Base-by-base conservation (phyloP, 805 yeast species). In the Alloascoidea hylecoeti region DNA sequence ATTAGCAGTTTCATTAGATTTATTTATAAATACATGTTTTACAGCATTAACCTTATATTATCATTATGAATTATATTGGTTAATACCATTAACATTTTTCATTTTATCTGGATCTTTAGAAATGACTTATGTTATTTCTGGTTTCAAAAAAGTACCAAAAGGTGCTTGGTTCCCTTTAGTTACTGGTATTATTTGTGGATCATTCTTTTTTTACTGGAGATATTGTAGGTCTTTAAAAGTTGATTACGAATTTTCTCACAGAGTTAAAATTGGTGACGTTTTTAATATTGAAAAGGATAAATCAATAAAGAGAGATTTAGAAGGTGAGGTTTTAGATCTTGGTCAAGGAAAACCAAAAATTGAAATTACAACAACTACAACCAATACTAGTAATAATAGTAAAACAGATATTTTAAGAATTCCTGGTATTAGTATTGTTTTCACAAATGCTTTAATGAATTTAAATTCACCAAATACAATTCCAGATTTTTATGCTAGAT, bases 131-230 rank as follows among this genome's bases (percentile, higher is more conserved):
- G 58, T 72, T 14, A 52, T 63, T 38, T 63, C 77, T 3, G 72
- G 70, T 39, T 44, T 69, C 44, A 63, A 58, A 45, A 73, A 73
- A 49, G 63, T 73, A 2, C 64, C 68, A 0, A 70, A 68, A 42
- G 80, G 78, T 30, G 80, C 78, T 1, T 73, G 79, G 80, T 71
- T 72, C 46, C 72, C 79, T 1, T 50, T 73, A 19, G 53, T 64
- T 56, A 58, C 70, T 49, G 50, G 70, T 4, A 53, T 50, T 2
- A n/a, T 68, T 3, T 48, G 58, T 34, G 53, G 60, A 41, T 30
- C 41, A 0, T 63, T 66, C 40, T 56, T 72, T 32, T 34, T 52
- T 3, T 53, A 60, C 40, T 71, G 77, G 78, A 57, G 72, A 47
- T 68, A 68, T 65, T 51, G 56, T 18, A 54, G 73, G 37, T 49